Base-by-base conservation (phyloP, 306 rosid genomes). In the Hippophae gyantsensis region DNA sequence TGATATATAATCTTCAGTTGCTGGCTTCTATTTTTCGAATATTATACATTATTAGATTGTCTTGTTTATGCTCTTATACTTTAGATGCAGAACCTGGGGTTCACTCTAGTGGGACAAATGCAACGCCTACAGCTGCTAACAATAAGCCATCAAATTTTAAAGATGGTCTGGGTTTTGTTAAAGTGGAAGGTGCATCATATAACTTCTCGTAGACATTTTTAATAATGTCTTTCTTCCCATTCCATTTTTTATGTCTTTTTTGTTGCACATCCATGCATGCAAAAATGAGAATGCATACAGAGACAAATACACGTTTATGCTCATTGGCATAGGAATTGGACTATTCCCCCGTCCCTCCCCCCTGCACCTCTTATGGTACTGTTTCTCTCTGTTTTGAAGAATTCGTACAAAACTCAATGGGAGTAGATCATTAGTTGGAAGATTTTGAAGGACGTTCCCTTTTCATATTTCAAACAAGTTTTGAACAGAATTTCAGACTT, bases 91-190 rank as follows among this genome's bases (percentile, higher is more conserved):
- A 79, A 67, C 64, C 86, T 61, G 87, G 81, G 60, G 13, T 60
- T 25, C 76, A 78, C 8, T 62, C 75, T 13, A 68, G 73, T 70
- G 68, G 69, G 60, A 42, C 71, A 42, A 79, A 59, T 58, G 43
- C 74, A 66, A 80, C 76, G 23, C 64, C 79, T 42, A 47, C 62
- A 46, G 74, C 75, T 48, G 72, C 76, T 74, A 89, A 85, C 69
- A 79, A 72, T 70, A 92, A 84, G 77, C 86, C 86, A 12, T 82
- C 95, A 58, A 76, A 80, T 62, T 70, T 86, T 53, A 87, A 87
- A 81, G 90, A 81, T 67, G 78, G 80, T 54, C 81, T 72, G 46
- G 81, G 75, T 47, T 55, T 86, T 13, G 27, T 81, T 71, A 87
- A 87, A 81, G 64, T 80, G 68, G 97, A 93, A 88, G 97, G 96